Evolutionary conservation across 1,139 yeast species (phyloP).

Genomic region (Suhomyces ambrosiae): DNA sequence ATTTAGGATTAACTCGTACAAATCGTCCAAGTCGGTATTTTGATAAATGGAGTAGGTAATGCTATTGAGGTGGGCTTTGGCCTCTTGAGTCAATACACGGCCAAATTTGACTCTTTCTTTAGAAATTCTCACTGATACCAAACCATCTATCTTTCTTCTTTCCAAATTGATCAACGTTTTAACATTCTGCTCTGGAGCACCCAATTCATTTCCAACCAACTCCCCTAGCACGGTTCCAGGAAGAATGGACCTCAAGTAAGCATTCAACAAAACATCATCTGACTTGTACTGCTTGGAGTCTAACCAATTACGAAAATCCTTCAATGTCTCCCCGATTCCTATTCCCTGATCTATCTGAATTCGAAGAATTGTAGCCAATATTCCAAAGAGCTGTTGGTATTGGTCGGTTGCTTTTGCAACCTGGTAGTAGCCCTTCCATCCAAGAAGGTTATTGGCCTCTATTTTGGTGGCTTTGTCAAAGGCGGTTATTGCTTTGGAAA

Average conservation of each 20-base stretch:
- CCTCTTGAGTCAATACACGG: constrained; percentile 33
- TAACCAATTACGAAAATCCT: constrained; percentile 49
- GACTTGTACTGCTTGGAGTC: constrained; percentile 34
- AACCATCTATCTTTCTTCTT: constrained; percentile 41
- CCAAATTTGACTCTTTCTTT: constrained; percentile 47
- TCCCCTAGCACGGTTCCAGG: constrained; percentile 69
- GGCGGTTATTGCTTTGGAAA: constrained; percentile 46
- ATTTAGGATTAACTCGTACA: constrained; percentile 62
- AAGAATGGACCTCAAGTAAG: constrained; percentile 53
- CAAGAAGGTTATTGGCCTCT: constrained; percentile 58
- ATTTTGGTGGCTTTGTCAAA: constrained; percentile 59
- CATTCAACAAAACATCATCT: constrained; percentile 39
- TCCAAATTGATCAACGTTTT: constrained; percentile 50
- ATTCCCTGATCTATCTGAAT: constrained; percentile 34
- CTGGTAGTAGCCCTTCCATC: constrained; percentile 79
- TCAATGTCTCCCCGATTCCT: constrained; percentile 48
- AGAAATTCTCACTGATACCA: constrained; percentile 29
- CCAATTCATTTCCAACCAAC: constrained; percentile 51
- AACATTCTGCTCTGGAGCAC: constrained; percentile 53
- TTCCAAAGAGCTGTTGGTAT: constrained; percentile 49
- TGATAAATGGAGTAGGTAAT: constrained; percentile 53
- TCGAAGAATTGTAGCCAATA: constrained; percentile 31
- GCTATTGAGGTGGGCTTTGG: constrained; percentile 36
- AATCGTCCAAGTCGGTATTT: constrained; percentile 51
- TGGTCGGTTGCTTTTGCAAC: constrained; percentile 36